Conservation (phyloP, 2,329 filamentous ascomycete genomes). For the Talaromyces sp. region DNA sequence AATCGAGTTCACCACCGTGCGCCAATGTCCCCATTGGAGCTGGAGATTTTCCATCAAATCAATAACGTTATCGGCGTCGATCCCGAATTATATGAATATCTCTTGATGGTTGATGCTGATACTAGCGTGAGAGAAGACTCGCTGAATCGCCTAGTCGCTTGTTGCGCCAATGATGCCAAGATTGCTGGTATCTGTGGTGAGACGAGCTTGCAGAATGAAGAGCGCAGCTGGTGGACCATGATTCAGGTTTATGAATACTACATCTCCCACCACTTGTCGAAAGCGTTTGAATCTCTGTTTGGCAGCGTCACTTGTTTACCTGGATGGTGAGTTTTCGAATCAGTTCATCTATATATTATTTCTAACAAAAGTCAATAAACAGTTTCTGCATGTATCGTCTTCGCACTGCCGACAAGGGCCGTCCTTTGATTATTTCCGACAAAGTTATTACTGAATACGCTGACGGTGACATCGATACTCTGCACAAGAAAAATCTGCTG, state of each 20-base stretch:
- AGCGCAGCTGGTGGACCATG: slow-evolving; percentile 97
- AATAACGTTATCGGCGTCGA: slow-evolving; percentile 99
- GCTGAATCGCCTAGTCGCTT: slow-evolving; percentile 83
- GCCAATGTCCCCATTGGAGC: slow-evolving; percentile 90
- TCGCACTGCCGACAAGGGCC: slow-evolving; percentile 86
- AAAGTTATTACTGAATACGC: slow-evolving; percentile 82
- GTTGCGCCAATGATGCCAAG: slow-evolving; percentile 88
- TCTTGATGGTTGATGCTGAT: slow-evolving; percentile 97
- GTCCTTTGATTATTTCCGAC: slow-evolving; percentile 89
- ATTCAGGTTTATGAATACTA: slow-evolving; percentile 99
- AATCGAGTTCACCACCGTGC: slow-evolving; percentile 93
- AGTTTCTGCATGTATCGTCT: slow-evolving; percentile 99
- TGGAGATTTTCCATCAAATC: slow-evolving; percentile 98
- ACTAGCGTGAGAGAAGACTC: slow-evolving; percentile 90
- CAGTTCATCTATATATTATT: slow-evolving; percentile 3
- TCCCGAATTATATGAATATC: slow-evolving; percentile 92
- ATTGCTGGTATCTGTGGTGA: slow-evolving; percentile 98
- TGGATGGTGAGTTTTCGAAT: slow-evolving; percentile 71
- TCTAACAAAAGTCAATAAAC: slow-evolving; percentile 30
- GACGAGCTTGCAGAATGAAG: slow-evolving; percentile 91
- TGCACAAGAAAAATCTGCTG: slow-evolving; percentile 90
- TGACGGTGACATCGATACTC: slow-evolving; percentile 81
- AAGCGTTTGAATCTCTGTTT: slow-evolving; percentile 96
- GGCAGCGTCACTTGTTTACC: slow-evolving; percentile 98
- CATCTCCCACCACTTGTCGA: slow-evolving; percentile 93